Percentiles rank a stretch among this genome's conserved stretches.
These are phyloP conservation scores for Nannochloris sp. DNA, from an alignment of 139 green algal genomes.

Conservation along the genomic window DNA sequence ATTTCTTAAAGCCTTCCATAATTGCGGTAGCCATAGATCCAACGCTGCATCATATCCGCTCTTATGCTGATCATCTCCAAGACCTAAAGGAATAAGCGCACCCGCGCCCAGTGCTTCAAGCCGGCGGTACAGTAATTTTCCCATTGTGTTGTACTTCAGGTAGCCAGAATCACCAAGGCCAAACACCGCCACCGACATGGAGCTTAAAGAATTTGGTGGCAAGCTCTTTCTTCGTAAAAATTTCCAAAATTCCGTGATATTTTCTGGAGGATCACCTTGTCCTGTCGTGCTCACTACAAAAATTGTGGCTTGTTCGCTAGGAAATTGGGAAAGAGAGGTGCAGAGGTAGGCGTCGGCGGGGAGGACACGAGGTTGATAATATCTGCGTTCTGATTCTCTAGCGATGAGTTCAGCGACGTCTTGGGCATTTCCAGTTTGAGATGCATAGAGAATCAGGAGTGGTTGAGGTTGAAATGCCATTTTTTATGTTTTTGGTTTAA, in stretches of 20 bases:
- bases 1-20: conserved; percentile 60
- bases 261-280: conserved; percentile 80
- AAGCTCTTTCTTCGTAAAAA: conserved; percentile 84
- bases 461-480: conserved; percentile 13
- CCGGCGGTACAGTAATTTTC: conserved; percentile 86
- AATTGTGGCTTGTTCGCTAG: conserved; percentile 48
- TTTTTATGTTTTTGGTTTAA: conserved; percentile 3
- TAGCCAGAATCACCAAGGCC: conserved; percentile 90
- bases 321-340: conserved; percentile 38
- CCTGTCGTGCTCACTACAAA: conserved; percentile 80
- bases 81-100: conserved; percentile 33
- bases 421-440: conserved; percentile 86
- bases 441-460: conserved; percentile 78
- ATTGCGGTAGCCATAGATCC: conserved; percentile 72
- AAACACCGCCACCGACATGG: conserved; percentile 72
- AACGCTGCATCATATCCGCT: conserved; percentile 81
- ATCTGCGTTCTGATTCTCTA: conserved; percentile 48
- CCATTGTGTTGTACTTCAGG: conserved; percentile 82
- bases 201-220: conserved; percentile 47
- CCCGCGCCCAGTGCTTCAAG: conserved; percentile 69
- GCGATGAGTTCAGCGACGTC: conserved; percentile 86
- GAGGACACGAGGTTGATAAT: conserved; percentile 40
- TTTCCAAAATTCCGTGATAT: conserved; percentile 84
- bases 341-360: conserved; percentile 64
- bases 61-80: conserved; percentile 84